Evolutionary conservation across 495 filamentous ascomycete genomes (phyloP).

Genomic region (Cladorrhinum samala): DNA sequence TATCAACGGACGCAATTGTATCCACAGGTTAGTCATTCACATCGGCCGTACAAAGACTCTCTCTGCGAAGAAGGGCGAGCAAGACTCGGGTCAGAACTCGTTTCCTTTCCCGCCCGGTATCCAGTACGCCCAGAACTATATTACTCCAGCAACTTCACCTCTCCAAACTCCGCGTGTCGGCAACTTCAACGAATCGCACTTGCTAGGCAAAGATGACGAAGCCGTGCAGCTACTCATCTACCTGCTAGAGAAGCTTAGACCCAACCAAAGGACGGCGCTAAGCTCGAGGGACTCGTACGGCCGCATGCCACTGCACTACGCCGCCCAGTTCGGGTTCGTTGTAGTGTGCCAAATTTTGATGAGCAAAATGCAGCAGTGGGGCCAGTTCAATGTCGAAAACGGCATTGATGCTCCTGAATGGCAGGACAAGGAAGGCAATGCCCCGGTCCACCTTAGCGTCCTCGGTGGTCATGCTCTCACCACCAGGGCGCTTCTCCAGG

Average conservation of each 20-base stretch:
- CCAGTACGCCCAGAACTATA: conserved; percentile 56
- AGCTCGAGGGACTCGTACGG: conserved; percentile 68
- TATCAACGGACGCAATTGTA: conserved; percentile 87
- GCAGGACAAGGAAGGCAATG: conserved; percentile 90
- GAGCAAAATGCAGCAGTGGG: conserved; percentile 81
- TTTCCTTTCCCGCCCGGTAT: conserved; percentile 43
- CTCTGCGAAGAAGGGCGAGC: conserved; percentile 37
- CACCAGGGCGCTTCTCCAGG: conserved; percentile 69
- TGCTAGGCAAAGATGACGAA: conserved; percentile 64
- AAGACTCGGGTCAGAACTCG: conserved; percentile 42
- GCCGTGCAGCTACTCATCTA: conserved; percentile 67
- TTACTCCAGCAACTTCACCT: conserved; percentile 65
- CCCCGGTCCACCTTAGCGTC: conserved; percentile 86
- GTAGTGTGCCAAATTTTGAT: conserved; percentile 83
- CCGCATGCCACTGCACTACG: conserved; percentile 88
- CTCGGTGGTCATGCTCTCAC: conserved; percentile 86
- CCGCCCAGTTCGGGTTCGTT: conserved; percentile 88
- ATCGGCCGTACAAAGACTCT: conserved; percentile 74
- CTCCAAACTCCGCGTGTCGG: conserved; percentile 40
- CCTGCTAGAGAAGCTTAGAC: conserved; percentile 63
- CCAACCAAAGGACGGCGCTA: conserved; percentile 63
- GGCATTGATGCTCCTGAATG: conserved; percentile 80
- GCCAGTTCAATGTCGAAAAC: conserved; percentile 71
- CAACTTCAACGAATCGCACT: conserved; percentile 45
- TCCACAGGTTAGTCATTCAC: conserved; percentile 85